Evolutionary conservation across 176 grass and related monocot species (phyloP).

Genomic region (Musa itinerans): DNA sequence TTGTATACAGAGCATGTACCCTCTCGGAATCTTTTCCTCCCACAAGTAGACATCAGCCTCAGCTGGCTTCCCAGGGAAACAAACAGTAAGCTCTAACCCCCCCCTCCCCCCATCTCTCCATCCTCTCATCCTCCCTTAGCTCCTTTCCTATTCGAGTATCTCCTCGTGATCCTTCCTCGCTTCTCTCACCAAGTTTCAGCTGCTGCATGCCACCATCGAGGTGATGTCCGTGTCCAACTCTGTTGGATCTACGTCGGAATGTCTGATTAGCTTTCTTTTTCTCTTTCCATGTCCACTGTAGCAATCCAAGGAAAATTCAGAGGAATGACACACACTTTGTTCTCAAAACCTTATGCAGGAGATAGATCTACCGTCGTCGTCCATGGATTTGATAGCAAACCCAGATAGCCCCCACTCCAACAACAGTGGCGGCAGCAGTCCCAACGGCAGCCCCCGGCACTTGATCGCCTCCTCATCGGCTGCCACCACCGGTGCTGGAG

Average conservation of each 20-base stretch:
- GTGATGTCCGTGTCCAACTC: no score
- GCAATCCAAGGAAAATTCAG: no score
- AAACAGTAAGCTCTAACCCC: neutral
- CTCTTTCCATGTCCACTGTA: no score
- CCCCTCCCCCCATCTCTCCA: neutral
- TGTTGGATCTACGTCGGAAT: no score
- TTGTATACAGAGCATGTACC: neutral
- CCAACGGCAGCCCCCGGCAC: neutral
- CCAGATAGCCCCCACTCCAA: neutral
- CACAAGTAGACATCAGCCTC: neutral
- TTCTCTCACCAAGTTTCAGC: no score
- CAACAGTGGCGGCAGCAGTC: neutral
- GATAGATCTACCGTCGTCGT: no score
- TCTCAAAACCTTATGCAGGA: no score
- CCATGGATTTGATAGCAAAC: neutral
- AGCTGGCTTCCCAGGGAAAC: neutral
- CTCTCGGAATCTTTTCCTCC: slow-evolving; percentile 2
- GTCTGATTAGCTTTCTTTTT: no score
- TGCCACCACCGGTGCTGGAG: neutral
- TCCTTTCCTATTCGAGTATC: neutral
- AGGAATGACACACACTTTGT: no score
- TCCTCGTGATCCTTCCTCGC: neutral
- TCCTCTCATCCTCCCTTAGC: neutral
- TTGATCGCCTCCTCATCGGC: neutral
- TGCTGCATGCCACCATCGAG: no score